These are phyloP conservation scores for Colletotrichum paranaense DNA, from an alignment of 2,329 filamentous ascomycete species.

Conservation along the genomic window DNA sequence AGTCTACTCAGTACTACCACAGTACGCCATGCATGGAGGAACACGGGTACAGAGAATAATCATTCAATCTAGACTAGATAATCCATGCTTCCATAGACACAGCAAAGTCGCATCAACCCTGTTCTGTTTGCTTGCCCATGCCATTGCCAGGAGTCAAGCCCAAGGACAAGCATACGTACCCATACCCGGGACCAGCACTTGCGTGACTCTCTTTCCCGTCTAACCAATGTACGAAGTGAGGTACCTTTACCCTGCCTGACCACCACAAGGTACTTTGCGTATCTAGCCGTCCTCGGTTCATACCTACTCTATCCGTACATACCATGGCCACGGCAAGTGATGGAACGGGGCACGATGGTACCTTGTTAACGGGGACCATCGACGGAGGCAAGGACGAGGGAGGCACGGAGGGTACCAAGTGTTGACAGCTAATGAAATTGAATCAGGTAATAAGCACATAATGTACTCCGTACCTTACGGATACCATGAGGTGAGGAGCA, in stretches of 20 bases:
- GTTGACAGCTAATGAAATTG: not conserved
- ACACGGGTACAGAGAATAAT: too few species aligned
- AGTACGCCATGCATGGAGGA: too few species aligned
- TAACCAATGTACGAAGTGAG: not conserved
- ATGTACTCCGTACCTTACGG: not conserved
- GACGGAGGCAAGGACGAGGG: not conserved
- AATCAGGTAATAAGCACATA: not conserved
- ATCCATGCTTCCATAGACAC: not conserved
- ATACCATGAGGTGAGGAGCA: not conserved
- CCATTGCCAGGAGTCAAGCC: not conserved
- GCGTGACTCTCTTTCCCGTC: not conserved
- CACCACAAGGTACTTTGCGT: not conserved
- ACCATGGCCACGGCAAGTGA: not conserved
- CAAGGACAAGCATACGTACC: not conserved
- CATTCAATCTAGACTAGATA: not conserved
- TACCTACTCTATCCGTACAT: not conserved
- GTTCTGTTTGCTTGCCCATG: not conserved
- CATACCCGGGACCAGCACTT: not conserved
- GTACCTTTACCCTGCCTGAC: not conserved
- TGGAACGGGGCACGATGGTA: not conserved
- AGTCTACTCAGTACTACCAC: too few species aligned
- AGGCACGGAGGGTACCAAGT: not conserved
- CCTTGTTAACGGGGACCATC: not conserved
- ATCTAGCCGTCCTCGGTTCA: not conserved
- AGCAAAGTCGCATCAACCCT: slow-evolving; percentile 1